Conservation (phyloP, 1,284 basidiomycete species). For the Pseudozyma sp. region DNA sequence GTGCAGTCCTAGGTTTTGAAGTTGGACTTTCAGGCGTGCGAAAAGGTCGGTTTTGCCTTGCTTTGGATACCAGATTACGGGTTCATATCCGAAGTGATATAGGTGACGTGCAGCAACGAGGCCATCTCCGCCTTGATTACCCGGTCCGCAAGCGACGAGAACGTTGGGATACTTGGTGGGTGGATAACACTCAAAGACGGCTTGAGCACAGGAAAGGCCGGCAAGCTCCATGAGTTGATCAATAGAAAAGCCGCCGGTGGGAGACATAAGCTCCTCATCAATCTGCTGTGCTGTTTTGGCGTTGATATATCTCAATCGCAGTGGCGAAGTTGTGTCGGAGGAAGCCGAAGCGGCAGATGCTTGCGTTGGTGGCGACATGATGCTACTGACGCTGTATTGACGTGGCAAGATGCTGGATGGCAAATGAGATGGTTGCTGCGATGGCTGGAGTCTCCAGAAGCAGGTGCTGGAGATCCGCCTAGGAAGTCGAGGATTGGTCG, state of each 20-base stretch:
- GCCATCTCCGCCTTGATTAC: slow-evolving; percentile 88
- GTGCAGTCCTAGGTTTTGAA: slow-evolving; percentile 84
- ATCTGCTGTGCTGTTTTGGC: slow-evolving; percentile 56
- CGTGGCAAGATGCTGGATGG: neutral
- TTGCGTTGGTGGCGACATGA: neutral
- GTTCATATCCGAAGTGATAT: slow-evolving; percentile 64
- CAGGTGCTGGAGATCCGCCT: slow-evolving; percentile 11
- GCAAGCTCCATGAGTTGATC: slow-evolving; percentile 95
- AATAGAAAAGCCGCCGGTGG: slow-evolving; percentile 57
- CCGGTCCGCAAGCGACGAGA: slow-evolving; percentile 93
- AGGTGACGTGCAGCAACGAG: slow-evolving; percentile 95
- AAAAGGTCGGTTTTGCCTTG: slow-evolving; percentile 62
- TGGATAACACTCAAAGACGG: slow-evolving; percentile 81
- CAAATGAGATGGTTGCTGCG: neutral
- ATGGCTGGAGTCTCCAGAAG: slow-evolving; percentile 18
- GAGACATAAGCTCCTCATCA: slow-evolving; percentile 63
- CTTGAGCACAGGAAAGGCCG: slow-evolving; percentile 93
- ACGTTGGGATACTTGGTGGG: slow-evolving; percentile 78
- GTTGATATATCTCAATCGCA: slow-evolving; percentile 59
- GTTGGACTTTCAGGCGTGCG: slow-evolving; percentile 82
- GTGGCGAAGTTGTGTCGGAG: slow-evolving; percentile 1
- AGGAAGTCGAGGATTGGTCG: neutral
- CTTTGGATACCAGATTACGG: slow-evolving; percentile 65
- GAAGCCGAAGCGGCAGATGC: slow-evolving; percentile 2
- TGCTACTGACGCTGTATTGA: neutral